Conservation (phyloP, 2,329 filamentous ascomycete species). For the Cladophialophora exuberans region DNA sequence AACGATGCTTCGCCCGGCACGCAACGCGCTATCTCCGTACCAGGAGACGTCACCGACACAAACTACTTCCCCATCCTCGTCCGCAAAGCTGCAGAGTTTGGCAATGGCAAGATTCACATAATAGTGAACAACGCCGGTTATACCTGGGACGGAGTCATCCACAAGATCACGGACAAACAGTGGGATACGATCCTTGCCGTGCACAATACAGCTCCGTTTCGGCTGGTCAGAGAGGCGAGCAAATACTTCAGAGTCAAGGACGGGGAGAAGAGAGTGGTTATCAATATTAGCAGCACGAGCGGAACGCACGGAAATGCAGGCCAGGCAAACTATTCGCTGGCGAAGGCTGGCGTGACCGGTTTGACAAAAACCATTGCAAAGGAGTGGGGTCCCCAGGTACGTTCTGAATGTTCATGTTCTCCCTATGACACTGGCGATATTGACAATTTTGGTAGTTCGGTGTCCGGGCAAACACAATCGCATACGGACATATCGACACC, state of each 20-base stretch:
- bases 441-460: conserved; percentile 59
- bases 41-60: conserved; percentile 75
- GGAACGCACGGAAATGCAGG: conserved; percentile 86
- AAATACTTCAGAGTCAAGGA: conserved; percentile 89
- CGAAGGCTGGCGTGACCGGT: conserved; percentile 81
- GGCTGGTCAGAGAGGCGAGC: conserved; percentile 75
- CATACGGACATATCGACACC: conserved; percentile 81
- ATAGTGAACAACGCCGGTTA: conserved; percentile 92
- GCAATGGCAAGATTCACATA: conserved; percentile 84
- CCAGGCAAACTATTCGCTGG: conserved; percentile 86
- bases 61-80: conserved; percentile 74
- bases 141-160: conserved; percentile 90
- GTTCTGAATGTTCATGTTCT: not conserved
- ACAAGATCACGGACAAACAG: conserved; percentile 61
- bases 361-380: conserved; percentile 89
- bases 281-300: conserved; percentile 82
- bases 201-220: conserved; percentile 85
- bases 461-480: conserved; percentile 80
- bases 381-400: conserved; percentile 69
- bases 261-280: conserved; percentile 73
- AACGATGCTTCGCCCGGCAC: conserved; percentile 59
- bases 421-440: not conserved
- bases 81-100: conserved; percentile 75
- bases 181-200: conserved; percentile 77
- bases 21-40: conserved; percentile 67